Percentiles rank a stretch among this genome's conserved stretches.
Conservation (phyloP, 805 yeast genomes). For the Zygoascus tannicola region DNA sequence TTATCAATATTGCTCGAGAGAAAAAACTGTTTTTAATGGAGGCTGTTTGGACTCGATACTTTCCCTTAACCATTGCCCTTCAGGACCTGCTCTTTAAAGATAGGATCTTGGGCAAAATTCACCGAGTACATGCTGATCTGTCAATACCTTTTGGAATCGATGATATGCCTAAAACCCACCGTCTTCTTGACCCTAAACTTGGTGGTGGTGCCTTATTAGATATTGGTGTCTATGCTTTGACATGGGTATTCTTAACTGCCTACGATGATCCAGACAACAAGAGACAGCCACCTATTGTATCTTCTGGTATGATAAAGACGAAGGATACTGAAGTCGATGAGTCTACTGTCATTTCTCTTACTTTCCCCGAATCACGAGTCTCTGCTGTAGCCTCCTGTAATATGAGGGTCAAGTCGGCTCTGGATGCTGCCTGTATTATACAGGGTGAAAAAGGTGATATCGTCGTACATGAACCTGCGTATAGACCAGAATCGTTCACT, state of each 20-base stretch:
- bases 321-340: constrained; percentile 13
- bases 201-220: constrained; percentile 54
- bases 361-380: constrained; percentile 12
- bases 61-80: constrained; percentile 35
- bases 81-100: constrained; percentile 33
- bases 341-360: constrained; percentile 9
- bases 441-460: constrained; percentile 15
- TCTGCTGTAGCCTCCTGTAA: constrained; percentile 11
- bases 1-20: constrained; percentile 36
- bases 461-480: constrained; percentile 15
- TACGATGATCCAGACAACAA: constrained; percentile 15
- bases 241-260: constrained; percentile 26
- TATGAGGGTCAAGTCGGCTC: constrained; percentile 4
- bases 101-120: constrained; percentile 38
- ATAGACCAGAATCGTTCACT: constrained; percentile 17
- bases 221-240: constrained; percentile 44
- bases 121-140: constrained; percentile 35
- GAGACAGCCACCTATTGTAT: constrained; percentile 9
- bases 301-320: constrained; percentile 12
- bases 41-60: constrained; percentile 35
- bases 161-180: constrained; percentile 21
- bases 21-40: constrained; percentile 45
- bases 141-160: constrained; percentile 14
- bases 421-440: constrained; percentile 6
- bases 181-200: constrained; percentile 37